Evolutionary conservation across 164 flowering plant genomes (phyloP), one percentile per base, ranked within the genome.

Genomic region (Liriodendron chinense): DNA sequence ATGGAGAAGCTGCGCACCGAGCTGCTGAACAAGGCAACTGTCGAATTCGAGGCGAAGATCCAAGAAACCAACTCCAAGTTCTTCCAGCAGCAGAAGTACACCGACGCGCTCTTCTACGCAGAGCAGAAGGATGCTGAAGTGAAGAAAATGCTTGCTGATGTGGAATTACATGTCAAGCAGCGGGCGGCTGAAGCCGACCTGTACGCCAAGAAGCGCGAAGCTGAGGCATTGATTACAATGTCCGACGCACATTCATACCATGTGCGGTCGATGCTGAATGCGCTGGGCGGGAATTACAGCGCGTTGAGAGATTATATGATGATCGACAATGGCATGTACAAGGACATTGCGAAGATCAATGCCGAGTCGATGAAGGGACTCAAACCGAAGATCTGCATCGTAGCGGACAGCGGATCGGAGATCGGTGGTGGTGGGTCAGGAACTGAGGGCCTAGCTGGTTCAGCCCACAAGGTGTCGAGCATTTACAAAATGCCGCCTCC

Each of bases 221-320:
- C 87, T 1, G 84, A 85, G 63, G 87, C 84, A 16, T 48, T 80
- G 0, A 59, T 62, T 23, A 80, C 75, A 0, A 25, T 78, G 0
- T 84, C 81, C 0, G 70, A 85, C 9, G 86, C 84, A 0, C 83
- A 85, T 62, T 83, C 78, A 8, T 5, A 28, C 2, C 78, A 85
- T 50, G 14, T 85, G 26, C 47, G 70, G 7, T 78, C 74, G 4
- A 69, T 81, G 25, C 62, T 85, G 1, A 68, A 65, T 0, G 79
- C 84, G 6, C 47, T 85, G 3, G 82, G 77, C 5, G 81, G 84
- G 3, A 72, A 83, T 64, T 85, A 85, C 18, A 9, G 24, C 23
- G 86, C 88, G 0, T 20, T 85, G 22, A 78, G 84, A 66, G 86
- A 85, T 65, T 85, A 83, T 75, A 13, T 85, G 77, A 85, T 85